A percentile compares a stretch with the other conserved stretches of the same genome.
phyloP scores from a whole-genome alignment of 2,329 filamentous ascomycete species.

The Scytalidium lignicola region DNA sequence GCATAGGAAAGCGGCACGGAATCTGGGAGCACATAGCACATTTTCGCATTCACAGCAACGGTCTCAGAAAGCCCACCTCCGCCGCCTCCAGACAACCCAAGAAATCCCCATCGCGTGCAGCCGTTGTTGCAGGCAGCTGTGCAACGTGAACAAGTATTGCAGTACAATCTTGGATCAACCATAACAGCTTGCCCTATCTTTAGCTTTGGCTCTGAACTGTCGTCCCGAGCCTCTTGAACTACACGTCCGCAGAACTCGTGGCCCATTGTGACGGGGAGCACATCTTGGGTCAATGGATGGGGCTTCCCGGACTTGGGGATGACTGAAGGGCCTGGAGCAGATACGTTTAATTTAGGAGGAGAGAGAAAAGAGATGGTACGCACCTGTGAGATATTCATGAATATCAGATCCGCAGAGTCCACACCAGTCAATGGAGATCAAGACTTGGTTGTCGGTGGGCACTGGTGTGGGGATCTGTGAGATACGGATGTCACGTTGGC shows the following conservation, averaged over 20 bases:
- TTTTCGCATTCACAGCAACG: neutral
- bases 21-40: neutral
- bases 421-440: constrained; percentile 1
- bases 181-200: constrained; percentile 1
- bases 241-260: constrained; percentile 1
- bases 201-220: neutral
- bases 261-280: neutral
- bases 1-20: neutral
- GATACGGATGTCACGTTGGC: neutral
- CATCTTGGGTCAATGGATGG: neutral
- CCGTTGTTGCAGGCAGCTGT: neutral
- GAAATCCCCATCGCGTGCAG: neutral
- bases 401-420: constrained; percentile 1
- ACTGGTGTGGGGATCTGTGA: neutral
- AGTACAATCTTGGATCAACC: constrained; percentile 1
- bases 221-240: neutral
- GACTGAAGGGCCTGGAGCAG: neutral
- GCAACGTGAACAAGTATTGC: neutral
- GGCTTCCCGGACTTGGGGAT: neutral
- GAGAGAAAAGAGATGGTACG: no score
- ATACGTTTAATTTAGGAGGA: neutral
- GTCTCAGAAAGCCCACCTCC: constrained; percentile 2
- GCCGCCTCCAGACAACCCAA: neutral
- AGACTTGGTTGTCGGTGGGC: neutral
- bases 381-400: constrained; percentile 1